Evolutionary conservation across 495 filamentous ascomycete genomes (phyloP).

Genomic region (Trichoderma gamsii): DNA sequence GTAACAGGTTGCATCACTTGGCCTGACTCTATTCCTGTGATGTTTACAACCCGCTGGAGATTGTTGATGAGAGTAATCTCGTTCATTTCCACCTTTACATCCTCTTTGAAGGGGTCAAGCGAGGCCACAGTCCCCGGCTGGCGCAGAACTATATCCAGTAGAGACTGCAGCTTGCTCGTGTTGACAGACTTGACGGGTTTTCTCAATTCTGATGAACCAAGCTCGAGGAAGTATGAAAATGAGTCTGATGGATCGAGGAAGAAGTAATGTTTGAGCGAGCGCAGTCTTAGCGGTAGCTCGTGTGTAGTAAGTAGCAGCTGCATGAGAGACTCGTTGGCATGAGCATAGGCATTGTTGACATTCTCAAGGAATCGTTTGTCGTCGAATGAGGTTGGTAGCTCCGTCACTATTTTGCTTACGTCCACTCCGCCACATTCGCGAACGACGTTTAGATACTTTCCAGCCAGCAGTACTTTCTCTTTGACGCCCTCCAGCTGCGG

Average conservation of each 20-base stretch:
- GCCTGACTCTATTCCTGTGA: conserved; percentile 88
- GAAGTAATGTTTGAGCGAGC: conserved; percentile 96
- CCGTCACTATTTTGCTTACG: conserved; percentile 78
- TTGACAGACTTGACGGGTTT: conserved; percentile 87
- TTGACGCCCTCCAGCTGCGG: conserved; percentile 88
- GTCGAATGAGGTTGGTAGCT: conserved; percentile 87
- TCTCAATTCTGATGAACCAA: conserved; percentile 76
- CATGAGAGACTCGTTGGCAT: conserved; percentile 91
- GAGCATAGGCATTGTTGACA: conserved; percentile 87
- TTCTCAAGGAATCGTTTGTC: conserved; percentile 89
- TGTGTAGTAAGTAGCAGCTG: conserved; percentile 88
- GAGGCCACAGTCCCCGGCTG: conserved; percentile 93
- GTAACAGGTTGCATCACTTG: conserved; percentile 50
- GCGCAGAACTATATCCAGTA: conserved; percentile 88
- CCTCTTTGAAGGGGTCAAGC: conserved; percentile 93
- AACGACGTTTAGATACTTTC: conserved; percentile 97
- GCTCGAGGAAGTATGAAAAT: conserved; percentile 94
- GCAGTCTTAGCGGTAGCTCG: conserved; percentile 74
- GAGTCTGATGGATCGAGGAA: conserved; percentile 97
- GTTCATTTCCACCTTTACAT: conserved; percentile 96
- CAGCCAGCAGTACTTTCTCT: conserved; percentile 88
- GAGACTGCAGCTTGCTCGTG: conserved; percentile 82
- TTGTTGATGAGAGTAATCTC: conserved; percentile 85
- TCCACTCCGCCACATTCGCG: conserved; percentile 95
- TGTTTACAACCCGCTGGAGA: conserved; percentile 92